A percentile compares a stretch with the other conserved stretches of the same genome.
Conservation (phyloP, 371 early-diverging fungal genomes). For the Aphelidium insulamus region DNA sequence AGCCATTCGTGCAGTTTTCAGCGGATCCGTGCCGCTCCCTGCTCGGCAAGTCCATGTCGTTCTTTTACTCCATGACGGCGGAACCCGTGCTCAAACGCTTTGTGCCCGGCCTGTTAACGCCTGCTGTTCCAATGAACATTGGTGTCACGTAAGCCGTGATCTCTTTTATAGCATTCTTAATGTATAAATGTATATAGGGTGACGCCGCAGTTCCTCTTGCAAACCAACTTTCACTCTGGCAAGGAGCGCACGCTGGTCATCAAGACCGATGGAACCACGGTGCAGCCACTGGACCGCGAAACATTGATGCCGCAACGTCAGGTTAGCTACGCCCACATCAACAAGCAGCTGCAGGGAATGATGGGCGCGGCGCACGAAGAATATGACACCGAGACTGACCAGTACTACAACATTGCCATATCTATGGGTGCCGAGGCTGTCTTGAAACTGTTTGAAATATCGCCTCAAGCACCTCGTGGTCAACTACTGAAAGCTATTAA, state of each 20-base stretch:
- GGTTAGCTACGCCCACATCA: slow-evolving; percentile 19
- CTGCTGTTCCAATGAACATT: too few relatives aligned
- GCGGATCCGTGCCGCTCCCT: too few relatives aligned
- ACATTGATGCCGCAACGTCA: slow-evolving; percentile 27
- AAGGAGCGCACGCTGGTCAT: slow-evolving; percentile 14
- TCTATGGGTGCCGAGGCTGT: slow-evolving; percentile 11
- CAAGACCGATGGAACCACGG: slow-evolving; percentile 27
- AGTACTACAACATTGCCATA: slow-evolving; percentile 17
- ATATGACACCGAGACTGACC: slow-evolving; percentile 21
- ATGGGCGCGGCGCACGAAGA: slow-evolving; percentile 30
- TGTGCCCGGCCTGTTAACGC: too few relatives aligned
- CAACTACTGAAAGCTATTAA: slow-evolving; percentile 18
- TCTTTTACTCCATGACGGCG: too few relatives aligned
- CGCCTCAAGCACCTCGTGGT: slow-evolving; percentile 7
- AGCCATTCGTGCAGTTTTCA: too few relatives aligned
- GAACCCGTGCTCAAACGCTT: too few relatives aligned
- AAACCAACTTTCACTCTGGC: too few relatives aligned
- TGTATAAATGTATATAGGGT: too few relatives aligned
- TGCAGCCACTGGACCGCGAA: slow-evolving; percentile 30
- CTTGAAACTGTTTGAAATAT: slow-evolving; percentile 10
- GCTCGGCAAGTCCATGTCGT: too few relatives aligned
- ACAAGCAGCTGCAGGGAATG: slow-evolving; percentile 14
- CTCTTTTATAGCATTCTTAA: too few relatives aligned
- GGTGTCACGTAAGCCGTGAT: too few relatives aligned
- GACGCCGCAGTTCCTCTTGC: too few relatives aligned